Evolutionary conservation across 305 asterid genomes (phyloP).

Genomic region (Fraxinus platypoda): DNA sequence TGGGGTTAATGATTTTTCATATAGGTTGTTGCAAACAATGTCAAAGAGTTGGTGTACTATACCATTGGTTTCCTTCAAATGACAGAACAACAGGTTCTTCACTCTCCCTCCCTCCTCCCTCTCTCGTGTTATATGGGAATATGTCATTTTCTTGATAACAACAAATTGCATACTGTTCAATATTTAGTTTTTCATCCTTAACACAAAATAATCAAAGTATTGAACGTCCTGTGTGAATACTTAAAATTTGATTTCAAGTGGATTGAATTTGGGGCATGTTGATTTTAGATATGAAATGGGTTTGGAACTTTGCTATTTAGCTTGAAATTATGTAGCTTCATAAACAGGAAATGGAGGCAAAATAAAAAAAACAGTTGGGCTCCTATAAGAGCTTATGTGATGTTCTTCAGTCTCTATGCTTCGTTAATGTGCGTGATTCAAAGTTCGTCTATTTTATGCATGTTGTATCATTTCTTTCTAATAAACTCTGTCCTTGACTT

Average conservation of each 20-base stretch:
- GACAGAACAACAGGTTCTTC: slow-evolving; percentile 85
- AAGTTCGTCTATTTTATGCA: background rate
- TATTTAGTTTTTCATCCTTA: slow-evolving; percentile 5
- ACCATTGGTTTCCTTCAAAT: slow-evolving; percentile 87
- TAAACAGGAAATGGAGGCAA: background rate
- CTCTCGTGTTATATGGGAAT: slow-evolving; percentile 2
- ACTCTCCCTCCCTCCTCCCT: slow-evolving; percentile 14
- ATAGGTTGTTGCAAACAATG: slow-evolving; percentile 66
- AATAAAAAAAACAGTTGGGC: background rate
- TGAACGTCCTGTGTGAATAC: background rate
- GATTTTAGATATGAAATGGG: background rate
- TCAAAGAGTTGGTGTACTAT: slow-evolving; percentile 79
- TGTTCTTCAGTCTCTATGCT: background rate
- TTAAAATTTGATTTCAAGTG: background rate
- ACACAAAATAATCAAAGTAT: background rate
- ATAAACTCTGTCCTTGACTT: background rate
- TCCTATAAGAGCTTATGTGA: background rate
- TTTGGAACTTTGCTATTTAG: background rate
- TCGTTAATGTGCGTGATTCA: background rate
- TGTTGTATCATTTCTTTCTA: background rate
- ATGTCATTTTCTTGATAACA: background rate
- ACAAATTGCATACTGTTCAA: background rate
- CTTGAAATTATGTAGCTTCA: background rate
- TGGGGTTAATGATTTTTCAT: slow-evolving; percentile 21
- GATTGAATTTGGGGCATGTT: background rate